Evolutionary conservation across 2,329 filamentous ascomycete species (phyloP).

Genomic region (Phialemoniopsis sp.): DNA sequence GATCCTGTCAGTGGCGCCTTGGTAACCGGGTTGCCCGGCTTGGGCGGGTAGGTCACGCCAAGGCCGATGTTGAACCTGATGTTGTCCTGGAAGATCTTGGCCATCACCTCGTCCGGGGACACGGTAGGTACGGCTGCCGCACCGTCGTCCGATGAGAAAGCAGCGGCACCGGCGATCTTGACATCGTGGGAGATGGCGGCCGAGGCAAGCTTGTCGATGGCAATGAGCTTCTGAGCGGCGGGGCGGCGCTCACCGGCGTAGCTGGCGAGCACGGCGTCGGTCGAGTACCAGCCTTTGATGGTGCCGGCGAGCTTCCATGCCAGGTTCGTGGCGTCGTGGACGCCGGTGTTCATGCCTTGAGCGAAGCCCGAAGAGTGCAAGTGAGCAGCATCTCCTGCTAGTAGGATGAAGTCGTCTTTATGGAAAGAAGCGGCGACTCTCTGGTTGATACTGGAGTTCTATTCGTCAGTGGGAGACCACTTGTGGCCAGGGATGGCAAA

Average conservation of each 20-base stretch:
- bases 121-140: no score
- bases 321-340: constrained; percentile 53
- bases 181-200: background rate
- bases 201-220: constrained; percentile 24
- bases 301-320: constrained; percentile 36
- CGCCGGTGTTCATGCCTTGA: constrained; percentile 52
- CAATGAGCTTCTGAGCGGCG: constrained; percentile 27
- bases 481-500: no score
- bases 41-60: background rate
- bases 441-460: no score
- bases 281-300: constrained; percentile 7
- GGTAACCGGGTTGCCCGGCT: background rate
- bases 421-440: no score
- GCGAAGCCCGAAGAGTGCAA: constrained; percentile 60
- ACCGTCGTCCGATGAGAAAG: no score
- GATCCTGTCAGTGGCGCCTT: background rate
- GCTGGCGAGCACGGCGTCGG: constrained; percentile 22
- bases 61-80: background rate
- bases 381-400: constrained; percentile 36
- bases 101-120: background rate
- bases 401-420: no score
- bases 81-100: background rate
- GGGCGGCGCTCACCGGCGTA: constrained; percentile 30
- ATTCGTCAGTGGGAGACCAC: no score
- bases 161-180: background rate